phyloP scores from a whole-genome alignment of 805 yeast genomes.

The Blastobotrys mokoenaii region DNA sequence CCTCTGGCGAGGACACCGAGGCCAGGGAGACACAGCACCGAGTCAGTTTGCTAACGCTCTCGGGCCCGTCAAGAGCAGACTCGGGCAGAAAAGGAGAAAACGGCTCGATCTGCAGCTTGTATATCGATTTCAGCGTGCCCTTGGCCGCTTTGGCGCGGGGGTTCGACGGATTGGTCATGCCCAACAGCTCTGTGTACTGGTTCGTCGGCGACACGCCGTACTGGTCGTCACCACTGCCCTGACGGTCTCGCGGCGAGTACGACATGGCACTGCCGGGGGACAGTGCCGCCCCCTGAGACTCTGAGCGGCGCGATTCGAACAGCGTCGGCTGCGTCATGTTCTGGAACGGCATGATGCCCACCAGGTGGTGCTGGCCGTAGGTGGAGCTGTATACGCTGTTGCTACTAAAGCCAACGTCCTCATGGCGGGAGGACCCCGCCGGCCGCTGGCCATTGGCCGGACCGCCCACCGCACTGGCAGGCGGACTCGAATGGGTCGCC shows the following conservation, averaged over 20 bases:
- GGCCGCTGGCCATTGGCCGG: no score
- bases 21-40: conserved; percentile 10
- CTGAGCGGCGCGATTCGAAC: no score
- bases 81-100: conserved; percentile 9
- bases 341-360: no score
- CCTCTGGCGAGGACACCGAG: conserved; percentile 7
- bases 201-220: not conserved
- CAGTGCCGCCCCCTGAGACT: no score
- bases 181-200: not conserved
- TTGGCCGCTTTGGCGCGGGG: not conserved
- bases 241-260: not conserved
- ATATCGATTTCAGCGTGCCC: not conserved
- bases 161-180: conserved; percentile 1
- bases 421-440: no score
- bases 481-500: no score
- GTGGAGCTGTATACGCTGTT: no score
- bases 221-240: not conserved
- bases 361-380: no score
- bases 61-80: not conserved
- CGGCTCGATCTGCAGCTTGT: conserved; percentile 7
- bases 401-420: no score
- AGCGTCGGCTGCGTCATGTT: no score
- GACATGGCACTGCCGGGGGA: not conserved
- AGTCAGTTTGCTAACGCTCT: not conserved
- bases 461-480: no score